phyloP scores from a whole-genome alignment of 345 rosid genomes.

The Sapria himalayana region DNA sequence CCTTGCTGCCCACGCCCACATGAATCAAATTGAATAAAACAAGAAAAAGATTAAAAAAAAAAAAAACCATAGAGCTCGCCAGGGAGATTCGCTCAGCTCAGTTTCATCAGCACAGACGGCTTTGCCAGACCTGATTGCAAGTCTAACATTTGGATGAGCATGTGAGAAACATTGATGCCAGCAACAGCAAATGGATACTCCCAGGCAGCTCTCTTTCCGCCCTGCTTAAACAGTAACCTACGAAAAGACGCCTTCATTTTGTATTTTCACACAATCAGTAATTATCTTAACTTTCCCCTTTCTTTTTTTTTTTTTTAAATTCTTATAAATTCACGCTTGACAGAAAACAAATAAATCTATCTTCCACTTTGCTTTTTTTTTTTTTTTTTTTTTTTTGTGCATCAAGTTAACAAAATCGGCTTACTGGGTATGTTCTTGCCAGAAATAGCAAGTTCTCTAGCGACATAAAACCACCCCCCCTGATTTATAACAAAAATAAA shows the following conservation, averaged over 20 bases:
- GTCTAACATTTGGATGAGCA: constrained; percentile 93
- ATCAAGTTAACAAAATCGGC: no score
- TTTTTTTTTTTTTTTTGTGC: no score
- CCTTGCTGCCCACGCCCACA: constrained; percentile 54
- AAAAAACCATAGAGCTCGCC: no score
- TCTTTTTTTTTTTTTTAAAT: no score
- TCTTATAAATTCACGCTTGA: constrained; percentile 2
- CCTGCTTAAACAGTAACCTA: constrained; percentile 80
- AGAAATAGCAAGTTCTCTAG: constrained; percentile 79
- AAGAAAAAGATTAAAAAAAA: background rate
- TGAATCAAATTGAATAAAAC: no score
- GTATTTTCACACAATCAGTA: constrained; percentile 28
- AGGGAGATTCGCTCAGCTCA: no score
- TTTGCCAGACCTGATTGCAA: constrained; percentile 54
- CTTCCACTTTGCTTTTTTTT: no score
- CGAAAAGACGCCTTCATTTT: constrained; percentile 80
- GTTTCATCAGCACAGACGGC: no score
- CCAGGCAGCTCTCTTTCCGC: constrained; percentile 72
- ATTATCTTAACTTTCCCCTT: constrained; percentile 7
- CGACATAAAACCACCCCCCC: constrained; percentile 83
- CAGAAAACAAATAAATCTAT: constrained; percentile 3
- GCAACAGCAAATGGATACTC: constrained; percentile 98
- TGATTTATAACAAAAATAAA: no score
- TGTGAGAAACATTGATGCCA: constrained; percentile 78
- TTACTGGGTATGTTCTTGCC: constrained; percentile 74